These are phyloP conservation scores for Eucalyptus regnans DNA, from an alignment of 345 rosid species.

Conservation along the genomic window DNA sequence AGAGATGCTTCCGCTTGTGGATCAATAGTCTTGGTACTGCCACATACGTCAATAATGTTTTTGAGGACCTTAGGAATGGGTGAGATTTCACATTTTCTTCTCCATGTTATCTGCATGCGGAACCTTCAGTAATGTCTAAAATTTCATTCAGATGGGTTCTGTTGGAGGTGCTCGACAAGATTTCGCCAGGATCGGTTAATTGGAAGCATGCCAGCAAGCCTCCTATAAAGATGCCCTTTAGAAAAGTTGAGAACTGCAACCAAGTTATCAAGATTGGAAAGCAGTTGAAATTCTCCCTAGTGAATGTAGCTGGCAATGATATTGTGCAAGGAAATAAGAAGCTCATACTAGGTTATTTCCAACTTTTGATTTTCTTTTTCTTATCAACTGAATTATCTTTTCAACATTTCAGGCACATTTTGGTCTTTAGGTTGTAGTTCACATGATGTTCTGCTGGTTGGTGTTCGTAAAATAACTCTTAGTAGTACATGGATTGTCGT, in stretches of 20 bases:
- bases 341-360: slow-evolving; percentile 50
- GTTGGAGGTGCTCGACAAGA: slow-evolving; percentile 73
- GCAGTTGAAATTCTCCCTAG: slow-evolving; percentile 70
- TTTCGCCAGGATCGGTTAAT: slow-evolving; percentile 54
- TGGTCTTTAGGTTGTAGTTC: neutral
- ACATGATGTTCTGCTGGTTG: neutral
- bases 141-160: slow-evolving; percentile 74
- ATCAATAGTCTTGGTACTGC: slow-evolving; percentile 88
- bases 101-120: neutral
- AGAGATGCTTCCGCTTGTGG: slow-evolving; percentile 98
- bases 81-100: slow-evolving; percentile 11
- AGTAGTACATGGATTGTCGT: neutral
- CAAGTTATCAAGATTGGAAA: slow-evolving; percentile 74
- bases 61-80: slow-evolving; percentile 96
- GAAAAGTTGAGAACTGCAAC: slow-evolving; percentile 87
- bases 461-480: neutral
- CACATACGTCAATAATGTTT: slow-evolving; percentile 71
- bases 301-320: slow-evolving; percentile 97
- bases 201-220: slow-evolving; percentile 85
- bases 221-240: slow-evolving; percentile 90
- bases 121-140: neutral
- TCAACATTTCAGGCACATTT: neutral
- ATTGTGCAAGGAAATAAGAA: slow-evolving; percentile 90
- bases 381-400: neutral
- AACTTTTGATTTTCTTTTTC: neutral